phyloP scores from a whole-genome alignment of 75 land plant genomes.

The Picea glauca region DNA sequence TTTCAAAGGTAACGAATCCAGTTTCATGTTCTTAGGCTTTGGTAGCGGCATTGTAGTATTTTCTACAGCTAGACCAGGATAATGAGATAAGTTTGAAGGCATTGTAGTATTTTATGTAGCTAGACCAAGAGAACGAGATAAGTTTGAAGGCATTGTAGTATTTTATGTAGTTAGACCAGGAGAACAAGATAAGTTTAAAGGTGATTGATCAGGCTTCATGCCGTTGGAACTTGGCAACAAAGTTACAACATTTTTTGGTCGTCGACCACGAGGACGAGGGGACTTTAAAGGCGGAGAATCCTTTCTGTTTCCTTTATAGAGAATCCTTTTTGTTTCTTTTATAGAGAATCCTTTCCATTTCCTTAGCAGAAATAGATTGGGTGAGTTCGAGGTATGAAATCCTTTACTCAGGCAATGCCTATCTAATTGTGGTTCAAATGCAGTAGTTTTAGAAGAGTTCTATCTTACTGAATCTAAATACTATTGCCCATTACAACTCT shows the following conservation, averaged over 20 bases:
- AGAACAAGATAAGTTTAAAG: neutral
- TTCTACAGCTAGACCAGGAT: too few relatives aligned
- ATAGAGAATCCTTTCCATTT: too few relatives aligned
- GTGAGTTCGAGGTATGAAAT: too few relatives aligned
- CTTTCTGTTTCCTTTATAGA: neutral
- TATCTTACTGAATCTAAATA: too few relatives aligned
- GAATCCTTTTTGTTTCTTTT: neutral
- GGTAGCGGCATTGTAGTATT: neutral
- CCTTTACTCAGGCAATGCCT: too few relatives aligned
- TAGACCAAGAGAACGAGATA: neutral
- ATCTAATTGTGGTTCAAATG: too few relatives aligned
- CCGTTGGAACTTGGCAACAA: neutral
- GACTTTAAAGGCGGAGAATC: neutral
- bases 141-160: neutral
- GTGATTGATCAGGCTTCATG: neutral
- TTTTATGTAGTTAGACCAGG: neutral
- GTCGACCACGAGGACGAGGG: neutral
- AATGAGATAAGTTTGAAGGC: neutral
- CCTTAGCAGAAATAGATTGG: too few relatives aligned
- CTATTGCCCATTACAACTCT: too few relatives aligned
- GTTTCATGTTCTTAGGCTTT: neutral
- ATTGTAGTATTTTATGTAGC: neutral
- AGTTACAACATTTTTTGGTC: neutral
- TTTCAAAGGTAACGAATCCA: neutral
- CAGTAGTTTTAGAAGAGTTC: too few relatives aligned